Evolutionary conservation across 768 basidiomycete genomes (phyloP).

Genomic region (Leccinum imitatum): DNA sequence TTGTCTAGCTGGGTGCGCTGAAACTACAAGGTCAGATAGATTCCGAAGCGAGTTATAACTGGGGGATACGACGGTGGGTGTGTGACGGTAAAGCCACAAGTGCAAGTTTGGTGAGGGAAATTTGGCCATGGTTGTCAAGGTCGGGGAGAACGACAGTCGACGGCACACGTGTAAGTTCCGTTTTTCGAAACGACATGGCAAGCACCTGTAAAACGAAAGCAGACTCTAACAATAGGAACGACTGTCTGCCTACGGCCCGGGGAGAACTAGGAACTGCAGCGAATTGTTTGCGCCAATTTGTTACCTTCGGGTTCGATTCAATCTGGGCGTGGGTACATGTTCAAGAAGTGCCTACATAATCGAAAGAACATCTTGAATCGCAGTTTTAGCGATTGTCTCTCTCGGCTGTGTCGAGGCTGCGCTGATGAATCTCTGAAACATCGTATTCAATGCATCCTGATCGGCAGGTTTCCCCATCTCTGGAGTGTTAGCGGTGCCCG

Average conservation of each 20-base stretch:
- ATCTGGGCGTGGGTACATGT: not conserved
- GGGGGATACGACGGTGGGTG: not conserved
- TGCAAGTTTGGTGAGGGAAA: not conserved
- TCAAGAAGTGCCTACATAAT: not conserved
- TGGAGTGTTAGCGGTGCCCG: not conserved
- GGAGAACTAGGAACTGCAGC: not conserved
- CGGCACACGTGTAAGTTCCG: too few species aligned
- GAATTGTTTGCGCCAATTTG: not conserved
- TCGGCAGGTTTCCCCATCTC: not conserved
- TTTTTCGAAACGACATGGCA: too few species aligned
- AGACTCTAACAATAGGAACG: too few species aligned
- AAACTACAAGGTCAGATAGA: not conserved
- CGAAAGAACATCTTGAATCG: not conserved
- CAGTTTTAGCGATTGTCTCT: not conserved
- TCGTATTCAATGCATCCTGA: not conserved
- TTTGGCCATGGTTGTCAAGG: not conserved
- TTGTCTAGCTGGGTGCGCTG: not conserved
- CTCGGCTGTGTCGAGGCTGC: constrained; percentile 8
- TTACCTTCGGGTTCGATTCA: not conserved
- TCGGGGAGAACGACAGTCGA: too few species aligned
- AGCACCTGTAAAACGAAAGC: too few species aligned
- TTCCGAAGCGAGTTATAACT: not conserved
- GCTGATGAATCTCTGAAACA: not conserved
- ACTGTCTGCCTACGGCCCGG: too few species aligned
- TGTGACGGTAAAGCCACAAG: not conserved